phyloP scores from a whole-genome alignment of 768 basidiomycete genomes.

The Obba rivulosa region DNA sequence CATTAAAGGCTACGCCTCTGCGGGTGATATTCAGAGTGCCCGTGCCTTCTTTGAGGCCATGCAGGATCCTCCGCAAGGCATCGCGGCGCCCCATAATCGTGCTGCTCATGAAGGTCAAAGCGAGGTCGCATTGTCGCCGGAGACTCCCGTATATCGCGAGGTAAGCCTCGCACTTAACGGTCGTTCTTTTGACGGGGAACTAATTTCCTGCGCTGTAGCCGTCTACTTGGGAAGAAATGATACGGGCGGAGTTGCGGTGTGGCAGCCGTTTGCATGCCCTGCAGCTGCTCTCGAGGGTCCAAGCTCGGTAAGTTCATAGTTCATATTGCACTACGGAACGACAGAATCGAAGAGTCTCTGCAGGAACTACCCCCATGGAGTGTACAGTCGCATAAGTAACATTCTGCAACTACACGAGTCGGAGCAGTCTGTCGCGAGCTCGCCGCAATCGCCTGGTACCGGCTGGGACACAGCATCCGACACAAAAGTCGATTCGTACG shows the following conservation, averaged over 20 bases:
- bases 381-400: slow-evolving; percentile 73
- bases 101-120: slow-evolving; percentile 49
- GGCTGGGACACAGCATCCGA: too few relatives aligned
- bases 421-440: slow-evolving; percentile 41
- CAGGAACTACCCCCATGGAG: slow-evolving; percentile 74
- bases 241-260: slow-evolving; percentile 80
- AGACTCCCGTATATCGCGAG: slow-evolving; percentile 78
- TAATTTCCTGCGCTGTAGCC: slow-evolving; percentile 41
- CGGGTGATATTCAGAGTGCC: slow-evolving; percentile 65
- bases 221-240: slow-evolving; percentile 94
- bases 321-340: neutral
- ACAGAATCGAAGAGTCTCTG: slow-evolving; percentile 8
- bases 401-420: slow-evolving; percentile 68
- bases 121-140: slow-evolving; percentile 28
- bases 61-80: slow-evolving; percentile 72
- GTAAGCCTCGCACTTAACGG: slow-evolving; percentile 33
- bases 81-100: slow-evolving; percentile 89
- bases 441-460: slow-evolving; percentile 26
- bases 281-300: slow-evolving; percentile 64
- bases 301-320: slow-evolving; percentile 50
- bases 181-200: neutral
- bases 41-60: slow-evolving; percentile 76
- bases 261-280: slow-evolving; percentile 69
- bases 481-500: too few relatives aligned
- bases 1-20: slow-evolving; percentile 66